Evolutionary conservation across 257 asterid genomes (phyloP), one percentile per base, ranked within the genome.

Genomic region (Solanum medicagineum): DNA sequence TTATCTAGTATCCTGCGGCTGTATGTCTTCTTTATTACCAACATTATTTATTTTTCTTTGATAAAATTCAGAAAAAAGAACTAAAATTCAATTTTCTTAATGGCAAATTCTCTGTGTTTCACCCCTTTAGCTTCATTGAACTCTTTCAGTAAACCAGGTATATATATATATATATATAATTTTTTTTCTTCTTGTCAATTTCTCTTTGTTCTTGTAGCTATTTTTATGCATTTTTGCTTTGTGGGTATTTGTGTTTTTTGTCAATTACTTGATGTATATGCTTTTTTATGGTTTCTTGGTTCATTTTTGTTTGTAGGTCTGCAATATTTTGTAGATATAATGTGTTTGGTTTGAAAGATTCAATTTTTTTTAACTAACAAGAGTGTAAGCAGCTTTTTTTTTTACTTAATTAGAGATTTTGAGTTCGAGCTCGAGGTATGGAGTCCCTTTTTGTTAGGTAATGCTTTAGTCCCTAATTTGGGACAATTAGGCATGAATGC

Each of bases 81-180:
- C 42, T 45, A 47, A 36, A 29, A 83, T 57, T 42, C 62, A 44
- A 49, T 49, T 36, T 9, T 84, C 0, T 71, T 5, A 89, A 93
- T 93, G 96, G 92, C 77, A 69, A 69, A 69, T 36, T 69, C 77
- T 16, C 5, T 69, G 16, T 69, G 51, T 69, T 69, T 69, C 51
- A 16, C 51, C 14, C 77, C 77, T 69, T 17, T 69, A 69, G 51
- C 89, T 29, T 88, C 96, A 88, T 77, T 86, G 2, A 90, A 85
- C 81, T 10, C 89, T 68, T 51, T 81, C 68, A 77, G 74, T 68
- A 93, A 89, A 86, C 89, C 91, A 16, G 92, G 96, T 92, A 9
- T 14, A 36, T 63, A 45, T 47, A 10, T n/a, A 22, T 32, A 19
- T 13, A 63, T 24, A 32, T 32, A n/a, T n/a, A n/a, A n/a, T 2